A percentile compares a stretch with the other conserved stretches of the same genome.
Evolutionary conservation across 176 grass and related monocot genomes (phyloP).

Genomic region (Puccinellia tenuiflora): DNA sequence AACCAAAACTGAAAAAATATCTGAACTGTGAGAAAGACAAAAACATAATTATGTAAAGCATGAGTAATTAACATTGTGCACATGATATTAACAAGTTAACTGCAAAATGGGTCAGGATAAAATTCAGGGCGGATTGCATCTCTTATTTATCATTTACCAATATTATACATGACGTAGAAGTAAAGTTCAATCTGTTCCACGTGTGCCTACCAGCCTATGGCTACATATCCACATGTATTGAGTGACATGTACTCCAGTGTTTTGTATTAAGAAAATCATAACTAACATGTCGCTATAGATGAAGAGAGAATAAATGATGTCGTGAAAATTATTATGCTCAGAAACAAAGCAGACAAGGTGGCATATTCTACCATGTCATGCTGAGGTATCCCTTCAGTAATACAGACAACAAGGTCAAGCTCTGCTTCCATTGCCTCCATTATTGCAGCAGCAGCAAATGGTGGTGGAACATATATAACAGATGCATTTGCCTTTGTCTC

Average conservation of each 20-base stretch:
- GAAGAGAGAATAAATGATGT: neutral
- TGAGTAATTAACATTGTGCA: neutral
- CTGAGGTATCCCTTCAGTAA: conserved; percentile 98
- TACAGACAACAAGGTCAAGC: conserved; percentile 91
- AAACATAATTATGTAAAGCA: neutral
- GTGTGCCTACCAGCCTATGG: neutral
- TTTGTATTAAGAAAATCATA: neutral
- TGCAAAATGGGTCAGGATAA: neutral
- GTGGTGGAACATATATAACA: conserved; percentile 96
- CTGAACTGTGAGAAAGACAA: neutral
- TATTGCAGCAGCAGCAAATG: conserved; percentile 96
- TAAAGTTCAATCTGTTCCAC: neutral
- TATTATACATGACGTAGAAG: neutral
- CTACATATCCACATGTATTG: neutral
- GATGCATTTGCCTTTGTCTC: conserved; percentile 99
- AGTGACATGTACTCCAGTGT: neutral
- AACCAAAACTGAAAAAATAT: neutral
- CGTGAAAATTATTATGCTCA: neutral
- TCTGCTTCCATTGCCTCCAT: conserved; percentile 96
- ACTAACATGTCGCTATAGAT: neutral
- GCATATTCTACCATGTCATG: conserved; percentile 83
- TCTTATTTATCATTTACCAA: neutral
- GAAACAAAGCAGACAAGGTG: neutral
- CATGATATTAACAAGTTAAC: neutral
- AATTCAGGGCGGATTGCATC: neutral